These are phyloP conservation scores for Tetratostichococcus sp. DNA, from an alignment of 139 green algal species.

Conservation along the genomic window DNA sequence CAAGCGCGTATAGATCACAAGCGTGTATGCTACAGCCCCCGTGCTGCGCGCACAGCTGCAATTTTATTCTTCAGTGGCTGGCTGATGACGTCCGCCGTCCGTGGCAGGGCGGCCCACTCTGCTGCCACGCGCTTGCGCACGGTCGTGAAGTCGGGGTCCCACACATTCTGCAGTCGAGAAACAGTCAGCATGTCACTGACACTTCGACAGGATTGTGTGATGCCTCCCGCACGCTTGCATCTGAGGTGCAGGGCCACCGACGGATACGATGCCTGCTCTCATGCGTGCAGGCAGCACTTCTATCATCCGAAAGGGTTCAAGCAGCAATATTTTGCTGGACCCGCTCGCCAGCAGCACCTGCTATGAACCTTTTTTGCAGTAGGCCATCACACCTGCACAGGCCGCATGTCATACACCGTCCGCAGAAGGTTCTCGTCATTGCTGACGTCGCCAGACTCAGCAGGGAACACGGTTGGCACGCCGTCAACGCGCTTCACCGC, in stretches of 20 bases:
- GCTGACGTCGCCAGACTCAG: slow-evolving; percentile 51
- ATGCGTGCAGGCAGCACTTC: no score
- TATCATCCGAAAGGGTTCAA: no score
- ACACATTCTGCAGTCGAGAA: slow-evolving; percentile 33
- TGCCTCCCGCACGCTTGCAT: no score
- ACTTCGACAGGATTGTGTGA: no score
- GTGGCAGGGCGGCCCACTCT: slow-evolving; percentile 67
- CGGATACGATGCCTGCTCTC: no score
- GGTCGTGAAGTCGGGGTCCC: slow-evolving; percentile 60
- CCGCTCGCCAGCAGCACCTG: no score
- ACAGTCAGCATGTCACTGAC: background rate
- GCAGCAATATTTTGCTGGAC: no score
- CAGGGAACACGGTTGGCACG: slow-evolving; percentile 75
- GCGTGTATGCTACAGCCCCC: background rate
- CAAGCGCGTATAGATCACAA: no score
- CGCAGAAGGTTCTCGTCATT: slow-evolving; percentile 63
- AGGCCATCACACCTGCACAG: slow-evolving; percentile 26
- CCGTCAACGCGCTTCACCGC: slow-evolving; percentile 72
- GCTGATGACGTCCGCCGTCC: slow-evolving; percentile 49
- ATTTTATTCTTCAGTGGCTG: slow-evolving; percentile 59
- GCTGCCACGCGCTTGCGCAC: slow-evolving; percentile 45
- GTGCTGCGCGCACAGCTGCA: background rate
- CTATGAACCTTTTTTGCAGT: no score
- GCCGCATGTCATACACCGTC: slow-evolving; percentile 69
- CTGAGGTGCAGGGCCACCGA: no score